Evolutionary conservation across 2,329 filamentous ascomycete genomes (phyloP).

Genomic region (Xylaria hypoxylon): DNA sequence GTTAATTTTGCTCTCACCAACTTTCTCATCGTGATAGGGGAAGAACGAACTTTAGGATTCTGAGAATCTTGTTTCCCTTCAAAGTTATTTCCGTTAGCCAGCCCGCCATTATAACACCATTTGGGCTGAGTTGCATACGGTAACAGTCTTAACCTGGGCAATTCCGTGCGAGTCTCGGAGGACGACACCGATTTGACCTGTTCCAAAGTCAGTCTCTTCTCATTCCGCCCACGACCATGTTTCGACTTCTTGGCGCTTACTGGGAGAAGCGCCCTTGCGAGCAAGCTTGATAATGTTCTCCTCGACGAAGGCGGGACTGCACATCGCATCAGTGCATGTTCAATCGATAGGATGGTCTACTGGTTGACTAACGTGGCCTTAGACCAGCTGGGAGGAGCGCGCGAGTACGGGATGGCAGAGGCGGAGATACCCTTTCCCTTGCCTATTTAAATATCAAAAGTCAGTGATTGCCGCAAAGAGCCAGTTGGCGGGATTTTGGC

Average conservation of each 20-base stretch:
- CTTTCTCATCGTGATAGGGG: not conserved
- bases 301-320: slow-evolving; percentile 87
- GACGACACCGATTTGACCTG: slow-evolving; percentile 75
- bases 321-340: slow-evolving; percentile 15
- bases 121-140: slow-evolving; percentile 50
- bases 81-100: slow-evolving; percentile 51
- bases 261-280: slow-evolving; percentile 89
- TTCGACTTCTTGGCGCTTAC: slow-evolving; percentile 25
- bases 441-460: slow-evolving; percentile 26
- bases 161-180: slow-evolving; percentile 98
- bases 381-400: slow-evolving; percentile 91
- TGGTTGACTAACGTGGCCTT: slow-evolving; percentile 77
- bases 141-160: slow-evolving; percentile 97
- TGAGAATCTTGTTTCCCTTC: slow-evolving; percentile 96
- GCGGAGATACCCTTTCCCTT: slow-evolving; percentile 95
- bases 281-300: slow-evolving; percentile 99
- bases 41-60: slow-evolving; percentile 86
- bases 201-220: slow-evolving; percentile 9
- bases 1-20: slow-evolving; percentile 19
- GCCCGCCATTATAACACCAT: not conserved
- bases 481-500: not conserved
- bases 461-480: slow-evolving; percentile 20
- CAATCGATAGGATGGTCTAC: slow-evolving; percentile 1
- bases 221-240: no score
- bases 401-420: slow-evolving; percentile 97